phyloP scores from a whole-genome alignment of 2,329 filamentous ascomycete genomes.

The Saccharata proteae region DNA sequence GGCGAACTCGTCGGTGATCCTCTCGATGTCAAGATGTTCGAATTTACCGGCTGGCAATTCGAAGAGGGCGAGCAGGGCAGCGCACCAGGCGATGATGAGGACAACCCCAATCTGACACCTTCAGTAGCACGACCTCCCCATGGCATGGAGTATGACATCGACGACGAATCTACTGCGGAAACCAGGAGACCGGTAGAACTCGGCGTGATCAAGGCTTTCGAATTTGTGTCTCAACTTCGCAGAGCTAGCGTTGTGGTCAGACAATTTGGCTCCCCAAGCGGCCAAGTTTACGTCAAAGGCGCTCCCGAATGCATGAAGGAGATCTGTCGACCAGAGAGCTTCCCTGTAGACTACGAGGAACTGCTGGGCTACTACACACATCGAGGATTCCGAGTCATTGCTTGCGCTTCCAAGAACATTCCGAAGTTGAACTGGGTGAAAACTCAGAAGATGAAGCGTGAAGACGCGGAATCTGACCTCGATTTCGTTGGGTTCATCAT shows the following conservation, averaged over 20 bases:
- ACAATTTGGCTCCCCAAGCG: slow-evolving; percentile 73
- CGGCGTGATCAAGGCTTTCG: slow-evolving; percentile 81
- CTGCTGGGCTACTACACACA: slow-evolving; percentile 85
- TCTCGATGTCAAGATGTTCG: slow-evolving; percentile 95
- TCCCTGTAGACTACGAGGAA: slow-evolving; percentile 83
- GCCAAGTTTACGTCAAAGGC: slow-evolving; percentile 87
- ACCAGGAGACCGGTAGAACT: slow-evolving; percentile 58
- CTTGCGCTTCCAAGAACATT: slow-evolving; percentile 80
- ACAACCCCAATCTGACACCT: slow-evolving; percentile 65
- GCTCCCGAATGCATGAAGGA: slow-evolving; percentile 94
- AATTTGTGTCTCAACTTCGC: slow-evolving; percentile 86
- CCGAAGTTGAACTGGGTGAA: slow-evolving; percentile 86
- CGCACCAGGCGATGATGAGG: slow-evolving; percentile 52
- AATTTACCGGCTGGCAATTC: slow-evolving; percentile 86
- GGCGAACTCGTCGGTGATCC: slow-evolving; percentile 86
- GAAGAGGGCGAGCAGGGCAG: slow-evolving; percentile 76
- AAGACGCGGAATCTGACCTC: slow-evolving; percentile 70
- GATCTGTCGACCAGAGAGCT: slow-evolving; percentile 73
- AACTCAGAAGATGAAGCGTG: slow-evolving; percentile 81
- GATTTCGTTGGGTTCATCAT: slow-evolving; percentile 94
- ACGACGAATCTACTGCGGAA: slow-evolving; percentile 34
- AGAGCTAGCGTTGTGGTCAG: slow-evolving; percentile 87
- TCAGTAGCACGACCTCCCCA: slow-evolving; percentile 75
- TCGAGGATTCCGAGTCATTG: slow-evolving; percentile 91
- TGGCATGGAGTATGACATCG: slow-evolving; percentile 44